A percentile compares a stretch with the other conserved stretches of the same genome.
Conservation (phyloP, 140 eudicot species). For the Ambrosia hybrid region DNA sequence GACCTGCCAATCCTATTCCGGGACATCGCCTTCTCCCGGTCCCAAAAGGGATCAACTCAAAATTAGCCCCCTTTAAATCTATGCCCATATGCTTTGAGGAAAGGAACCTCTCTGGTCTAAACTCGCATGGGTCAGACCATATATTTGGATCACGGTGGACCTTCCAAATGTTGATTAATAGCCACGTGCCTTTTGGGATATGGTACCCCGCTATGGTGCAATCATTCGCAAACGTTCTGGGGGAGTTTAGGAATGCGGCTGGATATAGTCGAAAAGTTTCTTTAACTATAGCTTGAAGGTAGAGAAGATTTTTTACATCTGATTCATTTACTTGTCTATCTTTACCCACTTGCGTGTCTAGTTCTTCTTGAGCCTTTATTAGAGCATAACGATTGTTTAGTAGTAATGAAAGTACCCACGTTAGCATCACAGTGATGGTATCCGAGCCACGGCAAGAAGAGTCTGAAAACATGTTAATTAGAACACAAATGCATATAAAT, state of each 20-base stretch:
- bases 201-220: slow-evolving; percentile 28
- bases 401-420: slow-evolving; percentile 36
- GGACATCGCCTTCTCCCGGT: slow-evolving; percentile 41
- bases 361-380: slow-evolving; percentile 33
- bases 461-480: slow-evolving; percentile 16
- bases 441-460: slow-evolving; percentile 26
- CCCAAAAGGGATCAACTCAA: slow-evolving; percentile 39
- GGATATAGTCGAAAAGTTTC: slow-evolving; percentile 34
- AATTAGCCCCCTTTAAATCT: slow-evolving; percentile 27
- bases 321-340: slow-evolving; percentile 27
- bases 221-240: slow-evolving; percentile 27
- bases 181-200: slow-evolving; percentile 31
- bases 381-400: slow-evolving; percentile 22
- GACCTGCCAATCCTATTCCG: slow-evolving; percentile 26
- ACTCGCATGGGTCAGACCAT: slow-evolving; percentile 27
- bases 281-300: too few species aligned
- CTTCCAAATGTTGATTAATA: slow-evolving; percentile 32
- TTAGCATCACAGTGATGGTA: slow-evolving; percentile 24
- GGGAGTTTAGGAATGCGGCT: slow-evolving; percentile 23
- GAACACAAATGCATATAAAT: background rate
- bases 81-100: slow-evolving; percentile 22
- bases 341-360: slow-evolving; percentile 32
- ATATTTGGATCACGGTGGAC: slow-evolving; percentile 34
- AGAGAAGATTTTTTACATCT: slow-evolving; percentile 29
- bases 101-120: slow-evolving; percentile 37